Conservation (phyloP, 345 rosid species). For the Rhodamnia rubescens region DNA sequence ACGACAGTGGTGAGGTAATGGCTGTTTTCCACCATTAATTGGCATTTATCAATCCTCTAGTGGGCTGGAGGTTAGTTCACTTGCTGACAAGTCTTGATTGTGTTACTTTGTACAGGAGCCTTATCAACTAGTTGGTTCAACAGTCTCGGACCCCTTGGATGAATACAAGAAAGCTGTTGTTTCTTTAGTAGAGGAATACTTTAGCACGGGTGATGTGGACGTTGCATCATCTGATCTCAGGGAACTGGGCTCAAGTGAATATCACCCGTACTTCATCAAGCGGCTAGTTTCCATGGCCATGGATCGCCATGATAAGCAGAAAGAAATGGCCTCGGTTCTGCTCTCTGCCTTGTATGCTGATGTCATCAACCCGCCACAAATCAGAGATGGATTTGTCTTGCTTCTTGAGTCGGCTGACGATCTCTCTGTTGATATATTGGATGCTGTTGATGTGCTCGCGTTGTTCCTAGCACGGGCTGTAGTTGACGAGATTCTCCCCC, state of each 20-base stretch:
- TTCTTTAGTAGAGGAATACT: conserved; percentile 81
- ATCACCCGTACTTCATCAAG: conserved; percentile 87
- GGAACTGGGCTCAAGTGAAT: conserved; percentile 84
- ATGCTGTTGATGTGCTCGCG: conserved; percentile 92
- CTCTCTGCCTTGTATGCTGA: conserved; percentile 89
- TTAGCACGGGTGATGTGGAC: conserved; percentile 81
- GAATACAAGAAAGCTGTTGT: conserved; percentile 86
- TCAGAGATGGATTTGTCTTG: conserved; percentile 90
- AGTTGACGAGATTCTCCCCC: conserved; percentile 95
- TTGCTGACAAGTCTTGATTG: background rate
- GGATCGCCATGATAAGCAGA: conserved; percentile 99
- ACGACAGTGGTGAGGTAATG: conserved; percentile 97
- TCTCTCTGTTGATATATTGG: conserved; percentile 81
- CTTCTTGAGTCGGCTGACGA: conserved; percentile 96
- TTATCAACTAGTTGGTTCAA: conserved; percentile 73
- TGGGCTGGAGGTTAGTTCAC: background rate
- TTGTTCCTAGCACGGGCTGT: conserved; percentile 88
- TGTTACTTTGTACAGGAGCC: conserved; percentile 47
- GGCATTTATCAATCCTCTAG: background rate
- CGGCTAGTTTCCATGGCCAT: conserved; percentile 93
- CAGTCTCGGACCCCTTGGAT: conserved; percentile 82
- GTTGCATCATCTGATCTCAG: conserved; percentile 90
- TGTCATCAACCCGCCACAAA: conserved; percentile 78
- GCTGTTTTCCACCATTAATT: background rate
- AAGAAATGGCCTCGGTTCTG: conserved; percentile 97